Conservation (phyloP, 1,284 basidiomycete genomes). For the Xerocomus amazonicus region DNA sequence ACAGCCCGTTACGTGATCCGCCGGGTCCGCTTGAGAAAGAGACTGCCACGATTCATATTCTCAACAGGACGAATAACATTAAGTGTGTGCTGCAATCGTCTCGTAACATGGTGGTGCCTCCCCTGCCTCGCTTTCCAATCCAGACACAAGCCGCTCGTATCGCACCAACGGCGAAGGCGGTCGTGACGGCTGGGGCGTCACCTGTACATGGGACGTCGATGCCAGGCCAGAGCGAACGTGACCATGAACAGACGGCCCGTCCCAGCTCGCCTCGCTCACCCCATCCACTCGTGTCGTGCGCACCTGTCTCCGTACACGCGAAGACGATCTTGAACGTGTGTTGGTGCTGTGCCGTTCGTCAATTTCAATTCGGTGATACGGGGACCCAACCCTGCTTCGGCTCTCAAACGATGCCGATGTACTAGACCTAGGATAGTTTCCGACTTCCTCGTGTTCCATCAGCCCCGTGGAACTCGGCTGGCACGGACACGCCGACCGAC, state of each 20-base stretch:
- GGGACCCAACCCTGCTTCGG: constrained; percentile 29
- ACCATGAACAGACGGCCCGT: neutral
- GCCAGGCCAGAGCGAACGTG: neutral
- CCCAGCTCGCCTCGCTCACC: neutral
- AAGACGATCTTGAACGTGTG: constrained; percentile 3
- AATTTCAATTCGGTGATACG: constrained; percentile 9
- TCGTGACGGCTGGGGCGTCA: constrained; percentile 15
- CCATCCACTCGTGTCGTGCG: too few species aligned
- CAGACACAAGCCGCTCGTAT: constrained; percentile 62
- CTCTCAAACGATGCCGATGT: constrained; percentile 35
- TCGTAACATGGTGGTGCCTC: constrained; percentile 67
- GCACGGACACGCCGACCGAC: constrained; percentile 45
- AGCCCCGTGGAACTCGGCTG: constrained; percentile 9
- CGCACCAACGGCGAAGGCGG: constrained; percentile 33
- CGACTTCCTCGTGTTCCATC: neutral
- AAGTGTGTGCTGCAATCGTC: constrained; percentile 16
- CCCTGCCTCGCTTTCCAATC: constrained; percentile 60
- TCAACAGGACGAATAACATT: neutral
- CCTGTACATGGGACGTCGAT: too few species aligned
- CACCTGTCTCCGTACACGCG: neutral
- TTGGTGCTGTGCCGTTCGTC: constrained; percentile 8
- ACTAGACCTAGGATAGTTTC: constrained; percentile 27
- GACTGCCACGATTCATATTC: too few species aligned
- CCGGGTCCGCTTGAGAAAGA: constrained; percentile 21
- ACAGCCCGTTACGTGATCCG: constrained; percentile 30